Percentiles rank a stretch among this genome's conserved stretches.
Conservation (phyloP, 257 asterid species). For the Solanum chmielewskii region DNA sequence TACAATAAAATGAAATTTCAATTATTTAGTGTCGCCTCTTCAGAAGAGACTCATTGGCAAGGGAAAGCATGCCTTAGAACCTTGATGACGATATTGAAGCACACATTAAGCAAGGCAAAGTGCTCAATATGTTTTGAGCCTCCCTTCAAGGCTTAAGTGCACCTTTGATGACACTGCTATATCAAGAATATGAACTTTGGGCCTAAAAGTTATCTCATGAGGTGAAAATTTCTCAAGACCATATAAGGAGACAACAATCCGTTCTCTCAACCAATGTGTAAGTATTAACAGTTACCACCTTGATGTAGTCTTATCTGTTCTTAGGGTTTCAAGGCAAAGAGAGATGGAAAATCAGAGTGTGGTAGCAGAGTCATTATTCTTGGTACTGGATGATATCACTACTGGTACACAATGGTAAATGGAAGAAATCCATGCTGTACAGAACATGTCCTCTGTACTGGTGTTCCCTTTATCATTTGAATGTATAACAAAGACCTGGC, state of each 20-base stretch:
- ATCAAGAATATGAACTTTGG: neutral
- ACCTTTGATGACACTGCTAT: neutral
- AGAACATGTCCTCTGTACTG: neutral
- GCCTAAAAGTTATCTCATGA: neutral
- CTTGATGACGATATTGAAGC: neutral
- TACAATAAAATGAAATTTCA: neutral
- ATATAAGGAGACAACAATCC: neutral
- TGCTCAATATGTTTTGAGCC: neutral
- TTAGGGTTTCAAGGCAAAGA: neutral
- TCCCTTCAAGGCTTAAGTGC: neutral
- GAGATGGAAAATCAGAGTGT: neutral
- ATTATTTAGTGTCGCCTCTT: neutral
- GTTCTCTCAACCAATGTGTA: neutral
- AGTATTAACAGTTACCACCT: neutral
- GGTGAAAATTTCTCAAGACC: neutral
- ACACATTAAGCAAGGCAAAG: neutral
- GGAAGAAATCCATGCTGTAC: neutral
- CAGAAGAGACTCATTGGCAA: neutral
- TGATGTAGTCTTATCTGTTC: neutral
- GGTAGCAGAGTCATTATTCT: neutral
- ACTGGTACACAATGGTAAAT: neutral
- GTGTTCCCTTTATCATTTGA: neutral
- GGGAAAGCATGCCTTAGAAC: neutral
- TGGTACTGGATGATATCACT: neutral
- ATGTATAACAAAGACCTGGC: neutral